These are phyloP conservation scores for Chondrostereum purpureum DNA, from an alignment of 1,284 basidiomycete species.

Conservation along the genomic window DNA sequence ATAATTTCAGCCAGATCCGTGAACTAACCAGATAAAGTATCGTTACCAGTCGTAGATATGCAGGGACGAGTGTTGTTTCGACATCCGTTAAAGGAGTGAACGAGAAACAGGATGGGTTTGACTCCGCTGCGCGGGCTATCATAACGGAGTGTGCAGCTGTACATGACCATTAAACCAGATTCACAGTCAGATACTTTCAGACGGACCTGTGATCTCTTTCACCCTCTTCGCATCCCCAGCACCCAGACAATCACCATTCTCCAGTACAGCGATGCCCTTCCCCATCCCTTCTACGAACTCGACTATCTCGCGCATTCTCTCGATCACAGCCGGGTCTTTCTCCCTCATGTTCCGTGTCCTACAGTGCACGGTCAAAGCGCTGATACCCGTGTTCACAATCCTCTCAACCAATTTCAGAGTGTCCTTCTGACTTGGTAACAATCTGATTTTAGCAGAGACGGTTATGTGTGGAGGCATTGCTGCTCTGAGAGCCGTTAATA, in stretches of 20 bases:
- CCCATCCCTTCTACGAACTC: constrained; percentile 68
- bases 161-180: background rate
- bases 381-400: constrained; percentile 85
- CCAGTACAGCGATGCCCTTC: constrained; percentile 76
- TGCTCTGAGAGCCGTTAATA: constrained; percentile 70
- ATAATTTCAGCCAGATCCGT: background rate
- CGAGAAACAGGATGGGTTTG: constrained; percentile 88
- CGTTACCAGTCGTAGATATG: constrained; percentile 73
- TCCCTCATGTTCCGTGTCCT: constrained; percentile 92
- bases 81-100: constrained; percentile 63
- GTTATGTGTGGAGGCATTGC: constrained; percentile 76
- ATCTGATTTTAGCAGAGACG: constrained; percentile 88
- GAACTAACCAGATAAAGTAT: constrained; percentile 10
- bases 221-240: constrained; percentile 76
- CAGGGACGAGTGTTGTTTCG: constrained; percentile 66
- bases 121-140: constrained; percentile 93
- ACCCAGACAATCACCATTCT: constrained; percentile 90
- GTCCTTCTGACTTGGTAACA: constrained; percentile 81
- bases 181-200: background rate
- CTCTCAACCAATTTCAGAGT: constrained; percentile 84
- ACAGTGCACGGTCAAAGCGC: constrained; percentile 91
- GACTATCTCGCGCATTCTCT: constrained; percentile 80
- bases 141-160: constrained; percentile 87
- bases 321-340: constrained; percentile 73
- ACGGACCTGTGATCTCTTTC: constrained; percentile 65